phyloP scores from a whole-genome alignment of 2,329 filamentous ascomycete genomes.

The Bipolaris gigantea region DNA sequence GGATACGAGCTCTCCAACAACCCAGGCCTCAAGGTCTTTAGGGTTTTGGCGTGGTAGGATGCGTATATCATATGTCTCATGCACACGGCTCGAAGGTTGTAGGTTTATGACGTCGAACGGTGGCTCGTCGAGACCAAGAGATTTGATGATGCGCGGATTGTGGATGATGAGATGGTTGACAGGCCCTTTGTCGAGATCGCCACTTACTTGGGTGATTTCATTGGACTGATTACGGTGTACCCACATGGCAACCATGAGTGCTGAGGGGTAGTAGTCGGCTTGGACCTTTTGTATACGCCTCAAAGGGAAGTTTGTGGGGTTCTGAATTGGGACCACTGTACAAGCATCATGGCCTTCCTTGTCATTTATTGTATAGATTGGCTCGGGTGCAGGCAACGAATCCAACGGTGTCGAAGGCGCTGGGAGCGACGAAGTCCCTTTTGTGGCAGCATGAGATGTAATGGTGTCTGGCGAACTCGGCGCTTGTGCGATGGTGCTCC shows the following conservation, averaged over 20 bases:
- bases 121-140: constrained; percentile 13
- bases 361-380: not conserved
- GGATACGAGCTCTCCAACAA: constrained; percentile 16
- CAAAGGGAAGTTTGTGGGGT: constrained; percentile 14
- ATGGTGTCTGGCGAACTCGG: not conserved
- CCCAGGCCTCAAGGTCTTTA: constrained; percentile 2
- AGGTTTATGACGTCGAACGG: constrained; percentile 1
- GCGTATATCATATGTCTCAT: constrained; percentile 16
- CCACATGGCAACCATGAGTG: constrained; percentile 12
- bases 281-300: constrained; percentile 17
- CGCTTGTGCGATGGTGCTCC: not conserved
- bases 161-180: constrained; percentile 21
- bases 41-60: constrained; percentile 4
- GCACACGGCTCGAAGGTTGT: not conserved
- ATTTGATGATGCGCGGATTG: constrained; percentile 10
- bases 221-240: constrained; percentile 3
- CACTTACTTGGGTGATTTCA: constrained; percentile 13
- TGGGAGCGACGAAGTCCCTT: not conserved
- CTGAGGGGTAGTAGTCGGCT: constrained; percentile 14
- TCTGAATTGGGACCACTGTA: constrained; percentile 14
- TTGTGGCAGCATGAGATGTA: not conserved
- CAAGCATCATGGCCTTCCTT: not conserved
- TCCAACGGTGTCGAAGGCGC: not conserved
- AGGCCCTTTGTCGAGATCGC: constrained; percentile 17
- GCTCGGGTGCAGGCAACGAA: not conserved